Conservation (phyloP, 2,329 filamentous ascomycete genomes). For the Nigrospora sphaerica region DNA sequence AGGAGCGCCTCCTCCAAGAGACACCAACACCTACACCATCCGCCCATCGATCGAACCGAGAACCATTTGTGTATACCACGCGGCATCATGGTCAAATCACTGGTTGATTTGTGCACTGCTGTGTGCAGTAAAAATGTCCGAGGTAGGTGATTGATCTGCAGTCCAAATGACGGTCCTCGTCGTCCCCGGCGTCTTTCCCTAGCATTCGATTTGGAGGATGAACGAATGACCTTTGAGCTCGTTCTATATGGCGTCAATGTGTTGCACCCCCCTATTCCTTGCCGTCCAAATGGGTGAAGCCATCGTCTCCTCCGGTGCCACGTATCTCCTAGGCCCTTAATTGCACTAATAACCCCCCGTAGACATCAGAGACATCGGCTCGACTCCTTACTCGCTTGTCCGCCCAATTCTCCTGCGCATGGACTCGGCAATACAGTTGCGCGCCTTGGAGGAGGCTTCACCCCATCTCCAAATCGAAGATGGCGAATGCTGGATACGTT, state of each 20-base stretch:
- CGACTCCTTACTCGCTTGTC: constrained; percentile 60
- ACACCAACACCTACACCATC: no score
- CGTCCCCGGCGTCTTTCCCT: no score
- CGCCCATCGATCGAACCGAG: no score
- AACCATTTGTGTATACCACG: neutral
- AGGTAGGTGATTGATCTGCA: constrained; percentile 8
- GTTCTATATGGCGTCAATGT: no score
- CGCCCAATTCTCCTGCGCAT: constrained; percentile 64
- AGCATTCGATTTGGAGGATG: no score
- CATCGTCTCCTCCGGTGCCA: no score
- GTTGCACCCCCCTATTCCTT: no score
- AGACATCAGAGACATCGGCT: constrained; percentile 62
- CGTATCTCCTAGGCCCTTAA: neutral
- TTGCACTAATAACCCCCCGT: constrained; percentile 6
- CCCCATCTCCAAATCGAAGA: constrained; percentile 68
- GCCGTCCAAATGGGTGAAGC: no score
- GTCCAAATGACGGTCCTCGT: no score
- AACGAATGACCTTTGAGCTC: no score
- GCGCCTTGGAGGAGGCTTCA: constrained; percentile 64
- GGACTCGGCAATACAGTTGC: constrained; percentile 67
- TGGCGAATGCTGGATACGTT: constrained; percentile 66
- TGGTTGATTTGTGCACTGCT: constrained; percentile 42
- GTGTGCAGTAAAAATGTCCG: constrained; percentile 47
- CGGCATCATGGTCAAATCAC: constrained; percentile 37
- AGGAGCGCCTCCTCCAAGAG: no score